A percentile compares a stretch with the other conserved stretches of the same genome.
These are phyloP conservation scores for Cystofilobasidium bisporidii DNA, from an alignment of 768 basidiomycete genomes.

Conservation along the genomic window DNA sequence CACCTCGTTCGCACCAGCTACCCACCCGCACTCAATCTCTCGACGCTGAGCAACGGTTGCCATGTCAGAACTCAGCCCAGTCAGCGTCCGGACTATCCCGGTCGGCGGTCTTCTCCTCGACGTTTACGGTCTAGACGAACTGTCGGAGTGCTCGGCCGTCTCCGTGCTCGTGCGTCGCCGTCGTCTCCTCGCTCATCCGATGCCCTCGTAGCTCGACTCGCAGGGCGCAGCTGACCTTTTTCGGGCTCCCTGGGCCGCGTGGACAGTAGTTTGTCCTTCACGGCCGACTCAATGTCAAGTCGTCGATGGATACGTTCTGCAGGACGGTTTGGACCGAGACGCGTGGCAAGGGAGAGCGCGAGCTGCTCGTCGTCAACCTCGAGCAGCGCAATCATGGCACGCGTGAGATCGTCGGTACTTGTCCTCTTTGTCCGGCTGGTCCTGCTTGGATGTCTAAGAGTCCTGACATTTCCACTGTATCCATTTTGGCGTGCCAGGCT, in stretches of 20 bases:
- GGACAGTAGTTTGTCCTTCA: slow-evolving; percentile 16
- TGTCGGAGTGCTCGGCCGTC: neutral
- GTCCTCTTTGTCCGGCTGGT: neutral
- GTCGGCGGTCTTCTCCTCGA: neutral
- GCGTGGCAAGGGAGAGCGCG: neutral
- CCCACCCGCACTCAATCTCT: no score
- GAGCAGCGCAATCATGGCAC: slow-evolving; percentile 1
- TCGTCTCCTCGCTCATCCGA: neutral
- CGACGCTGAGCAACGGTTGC: no score
- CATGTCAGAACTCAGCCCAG: no score
- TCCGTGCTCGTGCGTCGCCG: neutral
- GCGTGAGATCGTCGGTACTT: neutral
- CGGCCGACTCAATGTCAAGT: neutral
- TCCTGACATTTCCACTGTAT: neutral
- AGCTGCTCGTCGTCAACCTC: slow-evolving; percentile 5
- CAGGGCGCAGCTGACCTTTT: neutral
- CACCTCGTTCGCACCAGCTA: no score
- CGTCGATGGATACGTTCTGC: neutral
- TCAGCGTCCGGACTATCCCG: slow-evolving; percentile 1
- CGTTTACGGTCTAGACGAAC: slow-evolving; percentile 9
- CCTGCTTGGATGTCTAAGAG: neutral
- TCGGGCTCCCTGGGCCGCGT: neutral
- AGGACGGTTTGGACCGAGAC: neutral
- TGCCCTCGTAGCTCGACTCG: neutral
- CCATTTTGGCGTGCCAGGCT: no score